Evolutionary conservation across 164 flowering plant species (phyloP), one percentile per base, ranked within the genome.

Genomic region (Annona cherimola): DNA sequence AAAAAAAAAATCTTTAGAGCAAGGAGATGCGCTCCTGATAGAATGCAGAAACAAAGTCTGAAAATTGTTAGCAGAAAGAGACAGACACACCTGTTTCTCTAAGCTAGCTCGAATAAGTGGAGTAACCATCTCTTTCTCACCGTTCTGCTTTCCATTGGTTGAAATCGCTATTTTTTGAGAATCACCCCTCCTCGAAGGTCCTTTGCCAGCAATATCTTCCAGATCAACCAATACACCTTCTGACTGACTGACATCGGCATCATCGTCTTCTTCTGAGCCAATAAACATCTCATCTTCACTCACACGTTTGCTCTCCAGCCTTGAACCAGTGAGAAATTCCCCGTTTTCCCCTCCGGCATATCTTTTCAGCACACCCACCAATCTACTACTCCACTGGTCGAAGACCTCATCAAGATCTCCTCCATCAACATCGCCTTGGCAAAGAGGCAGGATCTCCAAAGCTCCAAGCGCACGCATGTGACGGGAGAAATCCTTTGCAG

Each of bases 171-270:
- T 71, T n/a, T 44, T 81, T 19, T 68, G 68, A 12, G 20, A 71
- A 11, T 82, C 63, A 73, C n/a, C n/a, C n/a, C 82, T 89, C 85
- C 91, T 89, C 1, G 90, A 82, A 41, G 97, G 98, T 5, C 72
- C 94, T 83, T 87, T 91, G 5, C 98, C 98, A 0, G 97, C 99
- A 78, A 95, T 85, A 78, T 95, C 99, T 81, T 95, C 99, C 57
- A 95, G 83, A 84, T 95, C 99, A 79, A 89, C 91, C 70, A 95
- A 63, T 19, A 16, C 89, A 16, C 79, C 46, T 46, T 86, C 94
- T 18, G 8, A 69, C 1, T 40, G 81, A 70, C 77, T 73, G 63
- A 77, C 86, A 54, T 74, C 86, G 35, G 66, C 78, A 4, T 74
- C 80, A 1, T 72, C 79, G 2, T 77, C 83, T 4, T 83, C 80